These are phyloP conservation scores for Huntiella abstrusa DNA, from an alignment of 2,329 filamentous ascomycete species.

Conservation along the genomic window DNA sequence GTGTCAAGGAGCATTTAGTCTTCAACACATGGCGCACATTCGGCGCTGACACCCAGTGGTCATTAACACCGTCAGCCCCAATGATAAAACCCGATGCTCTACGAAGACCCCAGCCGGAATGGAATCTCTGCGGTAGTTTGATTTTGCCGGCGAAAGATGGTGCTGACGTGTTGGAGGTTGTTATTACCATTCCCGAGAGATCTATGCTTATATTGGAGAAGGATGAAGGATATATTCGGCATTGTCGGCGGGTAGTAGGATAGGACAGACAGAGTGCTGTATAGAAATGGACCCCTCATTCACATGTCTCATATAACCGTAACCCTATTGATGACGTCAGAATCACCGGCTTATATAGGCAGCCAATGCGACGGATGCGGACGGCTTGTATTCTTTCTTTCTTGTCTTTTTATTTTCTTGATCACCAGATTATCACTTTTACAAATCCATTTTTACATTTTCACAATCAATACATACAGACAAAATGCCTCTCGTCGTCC, in stretches of 20 bases:
- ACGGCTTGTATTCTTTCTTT: no score
- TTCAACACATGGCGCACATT: conserved; percentile 29
- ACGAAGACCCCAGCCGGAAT: conserved; percentile 16
- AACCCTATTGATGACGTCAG: no score
- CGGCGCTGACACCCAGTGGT: conserved; percentile 23
- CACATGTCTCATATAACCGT: not conserved
- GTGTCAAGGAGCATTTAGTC: conserved; percentile 21
- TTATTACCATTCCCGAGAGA: conserved; percentile 17
- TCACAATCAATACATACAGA: no score
- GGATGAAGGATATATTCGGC: conserved; percentile 16
- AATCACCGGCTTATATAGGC: no score
- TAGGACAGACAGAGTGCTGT: not conserved
- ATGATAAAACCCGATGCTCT: conserved; percentile 16
- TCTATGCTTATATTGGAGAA: conserved; percentile 17
- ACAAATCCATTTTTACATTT: no score
- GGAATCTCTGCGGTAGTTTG: conserved; percentile 18
- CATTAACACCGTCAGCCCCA: conserved; percentile 14
- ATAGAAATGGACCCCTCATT: not conserved
- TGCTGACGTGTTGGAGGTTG: conserved; percentile 16
- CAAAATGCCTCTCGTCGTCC: conserved; percentile 45
- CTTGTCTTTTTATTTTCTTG: not conserved
- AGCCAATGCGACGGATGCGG: no score
- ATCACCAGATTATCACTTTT: not conserved
- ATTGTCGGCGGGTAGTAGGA: conserved; percentile 15
- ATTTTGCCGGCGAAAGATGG: conserved; percentile 17